phyloP scores from a whole-genome alignment of 306 rosid genomes.

The Abrus pulchellus region DNA sequence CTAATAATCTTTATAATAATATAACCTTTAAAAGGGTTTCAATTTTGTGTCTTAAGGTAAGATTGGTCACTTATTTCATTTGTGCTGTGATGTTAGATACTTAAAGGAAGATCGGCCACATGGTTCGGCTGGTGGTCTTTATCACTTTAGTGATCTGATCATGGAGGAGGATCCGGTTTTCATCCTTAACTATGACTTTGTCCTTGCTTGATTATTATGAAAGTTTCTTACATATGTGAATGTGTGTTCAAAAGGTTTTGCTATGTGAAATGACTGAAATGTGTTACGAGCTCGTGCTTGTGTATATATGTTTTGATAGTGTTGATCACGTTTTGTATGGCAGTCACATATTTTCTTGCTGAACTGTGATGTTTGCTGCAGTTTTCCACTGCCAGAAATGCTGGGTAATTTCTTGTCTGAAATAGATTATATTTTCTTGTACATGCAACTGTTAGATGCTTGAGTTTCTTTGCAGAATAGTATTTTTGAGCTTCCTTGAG shows the following conservation, averaged over 20 bases:
- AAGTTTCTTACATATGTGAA: background rate
- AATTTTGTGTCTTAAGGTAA: background rate
- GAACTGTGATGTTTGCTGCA: constrained; percentile 95
- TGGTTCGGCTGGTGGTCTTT: constrained; percentile 97
- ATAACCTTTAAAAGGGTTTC: constrained; percentile 12
- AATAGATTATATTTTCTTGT: constrained; percentile 17
- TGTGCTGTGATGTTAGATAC: constrained; percentile 59
- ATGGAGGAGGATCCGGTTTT: constrained; percentile 92
- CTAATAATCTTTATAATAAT: background rate
- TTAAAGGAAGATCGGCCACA: constrained; percentile 94
- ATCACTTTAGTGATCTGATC: constrained; percentile 86
- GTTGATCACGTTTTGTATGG: constrained; percentile 51
- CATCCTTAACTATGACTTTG: constrained; percentile 44
- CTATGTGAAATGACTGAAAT: constrained; percentile 10
- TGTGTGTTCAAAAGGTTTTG: background rate
- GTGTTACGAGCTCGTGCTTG: background rate
- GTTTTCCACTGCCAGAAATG: constrained; percentile 94
- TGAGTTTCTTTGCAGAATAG: constrained; percentile 32
- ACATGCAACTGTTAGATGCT: constrained; percentile 13
- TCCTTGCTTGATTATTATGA: constrained; percentile 20
- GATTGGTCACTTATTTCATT: constrained; percentile 37
- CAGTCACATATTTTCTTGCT: constrained; percentile 93
- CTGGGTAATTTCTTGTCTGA: constrained; percentile 67
- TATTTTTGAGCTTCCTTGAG: constrained; percentile 15
- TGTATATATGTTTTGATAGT: constrained; percentile 28